Base-by-base conservation (phyloP, 2,329 filamentous ascomycete genomes). In the Claviceps paspali region DNA sequence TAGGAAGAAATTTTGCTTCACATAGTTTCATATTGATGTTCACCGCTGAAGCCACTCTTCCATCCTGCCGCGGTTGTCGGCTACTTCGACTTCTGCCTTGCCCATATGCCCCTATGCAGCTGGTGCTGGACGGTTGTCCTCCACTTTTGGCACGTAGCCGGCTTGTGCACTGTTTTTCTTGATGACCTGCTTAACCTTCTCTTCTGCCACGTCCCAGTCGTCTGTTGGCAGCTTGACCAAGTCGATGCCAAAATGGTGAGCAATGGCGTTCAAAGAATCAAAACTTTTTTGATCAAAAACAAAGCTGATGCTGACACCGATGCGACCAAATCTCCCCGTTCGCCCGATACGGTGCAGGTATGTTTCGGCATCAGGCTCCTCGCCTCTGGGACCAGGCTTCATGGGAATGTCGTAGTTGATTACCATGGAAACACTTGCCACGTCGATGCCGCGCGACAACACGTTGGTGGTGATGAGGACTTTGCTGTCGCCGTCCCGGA, bases 381-480 rank as follows among this genome's bases (percentile, higher is more conserved):
- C 87, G 14, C 81, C 76, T 23, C 70, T 62, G 6, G 38, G 38
- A 8, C 41, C 38, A 7, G 41, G 41, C 52, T 80, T 79, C 66
- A 80, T 82, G 18, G 80, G 80, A 40, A 85, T 81, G 49, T 85
- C 81, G 61, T 98, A 98, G 67, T 98, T 98, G 67, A 98, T 86
- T 38, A 98, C 91, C 79, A 98, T 91, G 8, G 86, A 94, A 11
- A 98, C 91, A 21, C 63, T 92, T 60, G 55, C 96, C 65, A 77
- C 73, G 53, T 98, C 91, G 51, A 98, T 96, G 55, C 91, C 91
- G 53, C 91, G 86, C 7, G 91, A 83, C 41, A 98, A 73, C 27
- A 98, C 87, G 53, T 98, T 98, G 48, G 91, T 98, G 1, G 91
- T 92, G 53, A 98, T 95, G 43, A 98, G 78, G 7, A 98, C 91